Evolutionary conservation across 1,139 yeast species (phyloP).

Genomic region (Diutina neorugosa): DNA sequence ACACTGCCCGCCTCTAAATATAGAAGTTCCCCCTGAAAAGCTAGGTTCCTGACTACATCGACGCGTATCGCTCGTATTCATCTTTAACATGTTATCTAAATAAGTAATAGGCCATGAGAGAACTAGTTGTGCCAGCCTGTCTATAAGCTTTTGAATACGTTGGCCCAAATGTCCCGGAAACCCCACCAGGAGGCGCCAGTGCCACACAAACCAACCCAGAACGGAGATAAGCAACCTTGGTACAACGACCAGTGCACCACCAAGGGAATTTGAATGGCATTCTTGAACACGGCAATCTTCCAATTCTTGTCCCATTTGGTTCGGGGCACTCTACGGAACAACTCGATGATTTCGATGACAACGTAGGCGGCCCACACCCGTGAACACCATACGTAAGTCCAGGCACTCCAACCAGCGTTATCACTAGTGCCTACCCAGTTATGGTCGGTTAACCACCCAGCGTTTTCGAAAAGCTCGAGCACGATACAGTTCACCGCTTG

Average conservation of each 20-base stretch:
- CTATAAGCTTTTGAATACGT: neutral
- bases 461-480: conserved; percentile 40
- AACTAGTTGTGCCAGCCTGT: neutral
- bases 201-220: conserved; percentile 40
- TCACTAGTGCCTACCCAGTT: conserved; percentile 38
- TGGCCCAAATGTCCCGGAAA: conserved; percentile 25
- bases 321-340: conserved; percentile 28
- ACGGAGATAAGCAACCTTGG: conserved; percentile 41
- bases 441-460: conserved; percentile 49
- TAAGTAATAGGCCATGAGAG: neutral
- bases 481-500: conserved; percentile 33
- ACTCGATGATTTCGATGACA: conserved; percentile 33
- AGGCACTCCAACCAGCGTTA: conserved; percentile 30
- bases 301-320: conserved; percentile 25
- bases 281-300: conserved; percentile 25
- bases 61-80: neutral
- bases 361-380: conserved; percentile 48
- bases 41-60: neutral
- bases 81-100: neutral
- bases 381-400: conserved; percentile 37
- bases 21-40: neutral
- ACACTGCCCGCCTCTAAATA: neutral
- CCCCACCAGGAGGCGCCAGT: conserved; percentile 37
- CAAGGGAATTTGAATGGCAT: conserved; percentile 39
- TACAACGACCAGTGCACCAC: conserved; percentile 47